phyloP scores from a whole-genome alignment of 83 land plant genomes.

The Thuja plicata region DNA sequence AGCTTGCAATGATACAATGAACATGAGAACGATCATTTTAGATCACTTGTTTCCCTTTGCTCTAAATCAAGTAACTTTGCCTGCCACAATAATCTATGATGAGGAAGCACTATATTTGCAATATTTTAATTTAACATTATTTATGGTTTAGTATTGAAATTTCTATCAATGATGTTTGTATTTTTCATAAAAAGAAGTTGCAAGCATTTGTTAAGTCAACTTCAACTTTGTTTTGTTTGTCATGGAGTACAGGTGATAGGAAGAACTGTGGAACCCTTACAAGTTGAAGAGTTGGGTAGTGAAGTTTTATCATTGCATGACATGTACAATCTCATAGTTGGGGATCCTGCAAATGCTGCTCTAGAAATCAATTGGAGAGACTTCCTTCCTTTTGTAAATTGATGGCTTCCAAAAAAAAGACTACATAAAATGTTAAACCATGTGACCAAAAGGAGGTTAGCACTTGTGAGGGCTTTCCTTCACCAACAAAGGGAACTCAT shows the following conservation, averaged over 20 bases:
- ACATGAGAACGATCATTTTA: background rate
- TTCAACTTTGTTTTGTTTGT: too few relatives aligned
- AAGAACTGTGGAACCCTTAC: background rate
- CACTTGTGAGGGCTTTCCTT: background rate
- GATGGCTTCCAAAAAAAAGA: background rate
- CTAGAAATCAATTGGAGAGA: conserved; percentile 1
- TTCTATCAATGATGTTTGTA: too few relatives aligned
- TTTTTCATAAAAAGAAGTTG: too few relatives aligned
- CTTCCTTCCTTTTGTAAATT: background rate
- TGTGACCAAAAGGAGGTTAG: background rate
- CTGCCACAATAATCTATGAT: background rate
- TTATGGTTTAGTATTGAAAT: too few relatives aligned
- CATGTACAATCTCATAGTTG: background rate
- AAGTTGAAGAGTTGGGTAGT: background rate
- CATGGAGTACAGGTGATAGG: background rate
- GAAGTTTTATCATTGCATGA: background rate
- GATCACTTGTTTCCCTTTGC: conserved; percentile 2
- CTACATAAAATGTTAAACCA: background rate
- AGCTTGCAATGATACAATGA: background rate
- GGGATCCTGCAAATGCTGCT: background rate
- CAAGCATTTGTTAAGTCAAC: too few relatives aligned
- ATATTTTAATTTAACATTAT: too few relatives aligned
- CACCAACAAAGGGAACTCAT: background rate
- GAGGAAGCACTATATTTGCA: too few relatives aligned
- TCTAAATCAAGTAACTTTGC: background rate